Evolutionary conservation across 2,329 filamentous ascomycete species (phyloP).

Genomic region (Colletotrichum limetticola): DNA sequence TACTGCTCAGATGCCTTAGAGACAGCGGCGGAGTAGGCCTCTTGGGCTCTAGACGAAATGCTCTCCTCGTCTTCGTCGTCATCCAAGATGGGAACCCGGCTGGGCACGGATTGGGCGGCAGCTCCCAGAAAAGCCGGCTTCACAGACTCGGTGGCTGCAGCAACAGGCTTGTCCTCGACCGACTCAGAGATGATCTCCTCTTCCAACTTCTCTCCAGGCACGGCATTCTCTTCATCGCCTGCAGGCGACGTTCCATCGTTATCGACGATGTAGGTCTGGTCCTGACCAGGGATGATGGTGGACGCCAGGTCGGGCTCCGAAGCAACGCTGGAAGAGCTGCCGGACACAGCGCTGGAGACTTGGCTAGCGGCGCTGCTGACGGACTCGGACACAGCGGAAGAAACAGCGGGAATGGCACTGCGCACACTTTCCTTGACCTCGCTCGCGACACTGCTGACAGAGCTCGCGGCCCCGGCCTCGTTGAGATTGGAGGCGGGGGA

Average conservation of each 20-base stretch:
- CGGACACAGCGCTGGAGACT: conserved; percentile 24
- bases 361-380: conserved; percentile 37
- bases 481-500: conserved; percentile 27
- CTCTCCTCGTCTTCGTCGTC: conserved; percentile 53
- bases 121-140: conserved; percentile 63
- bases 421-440: conserved; percentile 13
- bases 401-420: conserved; percentile 35
- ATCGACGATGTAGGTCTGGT: conserved; percentile 34
- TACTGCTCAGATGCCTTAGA: conserved; percentile 76
- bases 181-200: conserved; percentile 40
- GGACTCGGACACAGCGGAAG: conserved; percentile 39
- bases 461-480: conserved; percentile 5
- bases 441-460: conserved; percentile 19
- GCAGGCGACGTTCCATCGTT: conserved; percentile 38
- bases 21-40: conserved; percentile 73
- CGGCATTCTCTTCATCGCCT: conserved; percentile 27
- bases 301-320: conserved; percentile 32
- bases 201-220: conserved; percentile 34
- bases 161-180: conserved; percentile 42
- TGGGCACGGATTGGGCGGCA: conserved; percentile 60
- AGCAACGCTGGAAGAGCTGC: conserved; percentile 3
- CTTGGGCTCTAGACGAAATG: conserved; percentile 58
- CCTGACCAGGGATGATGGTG: conserved; percentile 31
- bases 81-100: conserved; percentile 60
- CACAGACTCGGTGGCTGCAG: conserved; percentile 46